phyloP scores from a whole-genome alignment of 2,329 filamentous ascomycete genomes.

The Colletotrichum shisoi region DNA sequence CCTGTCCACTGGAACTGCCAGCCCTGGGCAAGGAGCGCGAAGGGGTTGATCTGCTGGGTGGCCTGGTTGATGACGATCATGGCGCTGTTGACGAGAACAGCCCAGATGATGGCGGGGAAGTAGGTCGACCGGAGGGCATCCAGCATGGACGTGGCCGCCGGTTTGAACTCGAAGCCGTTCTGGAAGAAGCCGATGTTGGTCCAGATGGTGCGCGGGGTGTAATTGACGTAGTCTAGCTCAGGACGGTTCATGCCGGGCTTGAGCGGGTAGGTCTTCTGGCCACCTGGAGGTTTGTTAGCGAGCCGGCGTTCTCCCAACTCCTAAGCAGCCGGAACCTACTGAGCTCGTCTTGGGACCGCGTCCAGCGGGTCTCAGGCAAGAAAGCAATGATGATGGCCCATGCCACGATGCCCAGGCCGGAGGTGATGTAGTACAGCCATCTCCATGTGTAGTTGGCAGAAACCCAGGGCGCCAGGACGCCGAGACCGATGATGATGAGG shows the following conservation, averaged over 20 bases:
- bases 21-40: constrained; percentile 39
- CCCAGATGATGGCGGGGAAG: constrained; percentile 49
- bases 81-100: constrained; percentile 45
- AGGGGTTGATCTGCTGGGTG: constrained; percentile 41
- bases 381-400: constrained; percentile 47
- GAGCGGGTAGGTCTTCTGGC: constrained; percentile 41
- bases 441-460: constrained; percentile 47
- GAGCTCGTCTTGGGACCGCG: constrained; percentile 45
- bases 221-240: constrained; percentile 43
- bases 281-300: constrained; percentile 9
- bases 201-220: constrained; percentile 44
- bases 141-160: constrained; percentile 42
- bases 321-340: constrained; percentile 27
- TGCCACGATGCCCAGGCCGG: constrained; percentile 44
- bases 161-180: constrained; percentile 43
- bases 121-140: constrained; percentile 47
- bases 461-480: constrained; percentile 45
- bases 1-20: constrained; percentile 46
- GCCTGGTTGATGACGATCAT: constrained; percentile 46
- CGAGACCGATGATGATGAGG: constrained; percentile 44
- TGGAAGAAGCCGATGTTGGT: constrained; percentile 48
- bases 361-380: constrained; percentile 50
- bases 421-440: constrained; percentile 49
- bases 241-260: constrained; percentile 43
- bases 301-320: not conserved